Conservation (phyloP, 106 monocot genomes). For the Apostasia ramifera region DNA sequence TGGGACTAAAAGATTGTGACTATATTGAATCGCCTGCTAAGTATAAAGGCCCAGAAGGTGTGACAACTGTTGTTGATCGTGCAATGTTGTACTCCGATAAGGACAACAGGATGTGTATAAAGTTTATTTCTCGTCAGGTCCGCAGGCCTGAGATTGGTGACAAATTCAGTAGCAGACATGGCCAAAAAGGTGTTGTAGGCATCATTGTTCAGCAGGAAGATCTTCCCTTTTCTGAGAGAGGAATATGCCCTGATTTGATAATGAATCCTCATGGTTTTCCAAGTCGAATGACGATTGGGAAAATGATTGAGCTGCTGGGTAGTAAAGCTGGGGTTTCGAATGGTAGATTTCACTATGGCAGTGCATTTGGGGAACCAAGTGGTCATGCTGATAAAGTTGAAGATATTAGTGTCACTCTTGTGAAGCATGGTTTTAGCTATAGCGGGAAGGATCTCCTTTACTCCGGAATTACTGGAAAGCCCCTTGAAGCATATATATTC, state of each 20-base stretch:
- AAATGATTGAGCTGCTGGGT: conserved; percentile 99
- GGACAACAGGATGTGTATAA: conserved; percentile 60
- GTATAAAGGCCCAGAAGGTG: conserved; percentile 63
- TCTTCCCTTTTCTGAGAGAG: conserved; percentile 90
- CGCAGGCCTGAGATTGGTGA: conserved; percentile 98
- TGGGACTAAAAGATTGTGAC: conserved; percentile 29
- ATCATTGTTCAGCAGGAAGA: conserved; percentile 97
- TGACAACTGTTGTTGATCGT: conserved; percentile 83
- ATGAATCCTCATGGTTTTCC: conserved; percentile 99
- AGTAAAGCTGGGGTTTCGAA: conserved; percentile 90
- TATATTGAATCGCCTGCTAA: conserved; percentile 33
- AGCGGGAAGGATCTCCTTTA: conserved; percentile 83
- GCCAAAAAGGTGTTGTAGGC: conserved; percentile 96
- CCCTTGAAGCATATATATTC: conserved; percentile 94
- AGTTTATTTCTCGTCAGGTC: conserved; percentile 77
- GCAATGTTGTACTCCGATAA: conserved; percentile 61
- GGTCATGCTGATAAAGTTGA: conserved; percentile 97
- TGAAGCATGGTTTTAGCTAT: conserved; percentile 74
- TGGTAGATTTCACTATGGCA: conserved; percentile 95
- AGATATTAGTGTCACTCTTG: conserved; percentile 70
- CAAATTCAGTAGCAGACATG: conserved; percentile 99
- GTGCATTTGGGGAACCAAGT: conserved; percentile 97
- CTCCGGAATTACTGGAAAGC: conserved; percentile 76
- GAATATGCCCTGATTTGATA: conserved; percentile 98
- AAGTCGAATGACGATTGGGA: conserved; percentile 99